Evolutionary conservation across 768 basidiomycete genomes (phyloP).

Genomic region (Tulasnella sp.): DNA sequence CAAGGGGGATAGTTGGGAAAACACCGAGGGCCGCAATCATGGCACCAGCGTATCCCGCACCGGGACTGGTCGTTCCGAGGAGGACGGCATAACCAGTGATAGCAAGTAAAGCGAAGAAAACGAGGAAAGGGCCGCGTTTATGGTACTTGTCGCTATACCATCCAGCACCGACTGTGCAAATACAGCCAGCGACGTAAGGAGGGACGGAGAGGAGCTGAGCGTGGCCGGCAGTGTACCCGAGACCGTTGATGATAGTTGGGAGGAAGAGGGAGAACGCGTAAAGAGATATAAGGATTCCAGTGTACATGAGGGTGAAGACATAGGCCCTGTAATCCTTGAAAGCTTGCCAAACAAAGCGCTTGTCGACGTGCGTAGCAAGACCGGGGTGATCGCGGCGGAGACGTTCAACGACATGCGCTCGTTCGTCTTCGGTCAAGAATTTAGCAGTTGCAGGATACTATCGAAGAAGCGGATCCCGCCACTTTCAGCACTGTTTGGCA

Average conservation of each 20-base stretch:
- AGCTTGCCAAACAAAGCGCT: constrained; percentile 51
- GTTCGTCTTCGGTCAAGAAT: constrained; percentile 58
- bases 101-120: constrained; percentile 37
- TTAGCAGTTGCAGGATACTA: constrained; percentile 39
- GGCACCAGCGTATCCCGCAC: constrained; percentile 13
- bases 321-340: constrained; percentile 68
- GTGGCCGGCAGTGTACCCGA: constrained; percentile 45
- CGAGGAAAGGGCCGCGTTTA: constrained; percentile 44
- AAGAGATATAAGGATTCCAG: constrained; percentile 19
- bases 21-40: constrained; percentile 40
- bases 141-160: constrained; percentile 34
- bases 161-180: constrained; percentile 43
- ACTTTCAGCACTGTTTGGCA: neutral
- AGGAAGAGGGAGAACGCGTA: constrained; percentile 24
- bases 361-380: constrained; percentile 51
- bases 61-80: neutral
- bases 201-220: constrained; percentile 51
- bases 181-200: constrained; percentile 48
- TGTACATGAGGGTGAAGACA: constrained; percentile 39
- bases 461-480: neutral
- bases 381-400: constrained; percentile 57
- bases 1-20: constrained; percentile 43
- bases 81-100: constrained; percentile 35
- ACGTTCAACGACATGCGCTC: constrained; percentile 55
- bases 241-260: constrained; percentile 36